A percentile compares a stretch with the other conserved stretches of the same genome.
phyloP scores from a whole-genome alignment of 805 yeast species.

The Hemisphaericaspora nanyangensis region DNA sequence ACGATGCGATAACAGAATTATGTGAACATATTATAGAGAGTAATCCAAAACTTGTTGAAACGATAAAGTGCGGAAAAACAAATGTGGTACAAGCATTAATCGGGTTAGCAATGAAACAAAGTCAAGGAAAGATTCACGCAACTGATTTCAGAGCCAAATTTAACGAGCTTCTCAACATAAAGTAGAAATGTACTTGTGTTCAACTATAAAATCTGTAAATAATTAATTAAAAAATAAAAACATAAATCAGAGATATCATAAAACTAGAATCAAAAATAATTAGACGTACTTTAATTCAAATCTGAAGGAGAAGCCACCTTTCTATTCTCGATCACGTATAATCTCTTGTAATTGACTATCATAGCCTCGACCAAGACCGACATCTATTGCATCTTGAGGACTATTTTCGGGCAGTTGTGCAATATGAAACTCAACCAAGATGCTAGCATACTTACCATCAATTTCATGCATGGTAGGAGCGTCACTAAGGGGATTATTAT shows the following conservation, averaged over 20 bases:
- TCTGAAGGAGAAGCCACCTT: not conserved
- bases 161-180: slow-evolving; percentile 12
- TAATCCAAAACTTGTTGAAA: slow-evolving; percentile 53
- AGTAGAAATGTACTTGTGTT: too few relatives aligned
- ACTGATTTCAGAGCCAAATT: slow-evolving; percentile 24
- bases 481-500: not conserved
- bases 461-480: slow-evolving; percentile 14
- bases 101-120: slow-evolving; percentile 79
- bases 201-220: too few relatives aligned
- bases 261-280: not conserved
- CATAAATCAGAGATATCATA: too few relatives aligned
- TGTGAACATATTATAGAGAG: slow-evolving; percentile 44
- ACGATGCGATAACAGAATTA: slow-evolving; percentile 30
- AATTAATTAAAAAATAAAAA: too few relatives aligned
- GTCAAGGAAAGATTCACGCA: slow-evolving; percentile 59
- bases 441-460: slow-evolving; percentile 11
- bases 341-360: not conserved
- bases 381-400: too few relatives aligned
- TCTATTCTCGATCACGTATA: not conserved
- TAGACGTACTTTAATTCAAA: slow-evolving; percentile 1
- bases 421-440: slow-evolving; percentile 9
- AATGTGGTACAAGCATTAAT: slow-evolving; percentile 72
- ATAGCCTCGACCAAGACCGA: not conserved
- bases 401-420: not conserved
- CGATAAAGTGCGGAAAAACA: slow-evolving; percentile 50